phyloP scores from a whole-genome alignment of 2,329 filamentous ascomycete genomes.

The Ascochyta clinopodiicola region DNA sequence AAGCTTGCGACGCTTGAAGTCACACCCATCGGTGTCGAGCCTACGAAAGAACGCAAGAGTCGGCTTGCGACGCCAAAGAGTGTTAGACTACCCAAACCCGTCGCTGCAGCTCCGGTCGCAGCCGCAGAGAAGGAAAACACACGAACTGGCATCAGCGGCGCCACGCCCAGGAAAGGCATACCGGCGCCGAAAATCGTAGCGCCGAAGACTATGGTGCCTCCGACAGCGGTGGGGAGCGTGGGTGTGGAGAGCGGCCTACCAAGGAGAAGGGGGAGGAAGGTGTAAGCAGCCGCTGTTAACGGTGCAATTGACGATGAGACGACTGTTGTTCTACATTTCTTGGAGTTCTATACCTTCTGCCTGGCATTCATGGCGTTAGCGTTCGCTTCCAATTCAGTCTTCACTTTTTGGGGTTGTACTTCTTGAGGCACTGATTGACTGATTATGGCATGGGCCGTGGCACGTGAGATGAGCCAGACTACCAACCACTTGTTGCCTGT shows the following conservation, averaged over 20 bases:
- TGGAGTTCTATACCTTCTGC: constrained; percentile 21
- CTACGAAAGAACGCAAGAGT: constrained; percentile 36
- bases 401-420: too few species aligned
- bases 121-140: constrained; percentile 22
- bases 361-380: not conserved
- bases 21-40: constrained; percentile 31
- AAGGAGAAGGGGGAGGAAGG: constrained; percentile 35
- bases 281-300: constrained; percentile 12
- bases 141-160: constrained; percentile 31
- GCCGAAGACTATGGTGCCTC: not conserved
- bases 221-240: constrained; percentile 18
- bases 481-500: too few species aligned
- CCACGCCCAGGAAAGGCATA: constrained; percentile 42
- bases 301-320: not conserved
- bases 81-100: constrained; percentile 39
- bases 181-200: constrained; percentile 30
- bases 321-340: constrained; percentile 1
- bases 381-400: too few species aligned
- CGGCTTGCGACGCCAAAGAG: constrained; percentile 45
- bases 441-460: too few species aligned
- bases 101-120: constrained; percentile 1
- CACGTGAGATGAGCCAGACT: too few species aligned
- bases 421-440: too few species aligned
- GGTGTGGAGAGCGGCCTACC: constrained; percentile 40
- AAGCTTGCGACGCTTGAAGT: constrained; percentile 32